Evolutionary conservation across 176 grass and related monocot species (phyloP).

Genomic region (Oryza nivara): DNA sequence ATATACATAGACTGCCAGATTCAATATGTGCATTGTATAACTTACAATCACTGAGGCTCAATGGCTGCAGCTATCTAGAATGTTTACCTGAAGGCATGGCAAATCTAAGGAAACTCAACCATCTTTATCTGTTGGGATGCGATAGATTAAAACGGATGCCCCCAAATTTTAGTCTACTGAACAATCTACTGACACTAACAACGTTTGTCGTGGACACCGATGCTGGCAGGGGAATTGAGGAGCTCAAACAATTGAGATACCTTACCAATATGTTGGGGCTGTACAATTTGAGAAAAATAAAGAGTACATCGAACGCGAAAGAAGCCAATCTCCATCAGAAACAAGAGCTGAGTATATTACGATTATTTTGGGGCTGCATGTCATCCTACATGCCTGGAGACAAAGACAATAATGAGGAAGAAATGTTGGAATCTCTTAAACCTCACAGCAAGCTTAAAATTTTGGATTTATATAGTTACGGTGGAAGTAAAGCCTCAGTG

Average conservation of each 20-base stretch:
- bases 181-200: constrained; percentile 11
- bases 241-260: constrained; percentile 11
- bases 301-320: background rate
- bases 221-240: constrained; percentile 12
- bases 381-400: accelerated
- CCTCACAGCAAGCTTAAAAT: constrained; percentile 2
- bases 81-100: background rate
- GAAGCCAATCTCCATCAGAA: constrained; percentile 28
- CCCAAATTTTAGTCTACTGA: background rate
- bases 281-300: constrained; percentile 26
- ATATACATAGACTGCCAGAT: background rate
- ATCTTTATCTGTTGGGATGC: constrained; percentile 15
- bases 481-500: background rate
- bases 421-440: constrained; percentile 3
- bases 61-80: background rate
- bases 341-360: background rate
- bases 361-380: background rate
- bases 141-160: background rate
- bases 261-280: constrained; percentile 16
- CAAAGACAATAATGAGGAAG: background rate
- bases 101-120: constrained; percentile 8
- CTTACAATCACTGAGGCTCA: background rate
- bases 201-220: constrained; percentile 1
- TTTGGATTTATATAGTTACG: background rate
- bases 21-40: background rate